A percentile compares a stretch with the other conserved stretches of the same genome.
Conservation (phyloP, 2,329 filamentous ascomycete species). For the Harringtonia aguacate region DNA sequence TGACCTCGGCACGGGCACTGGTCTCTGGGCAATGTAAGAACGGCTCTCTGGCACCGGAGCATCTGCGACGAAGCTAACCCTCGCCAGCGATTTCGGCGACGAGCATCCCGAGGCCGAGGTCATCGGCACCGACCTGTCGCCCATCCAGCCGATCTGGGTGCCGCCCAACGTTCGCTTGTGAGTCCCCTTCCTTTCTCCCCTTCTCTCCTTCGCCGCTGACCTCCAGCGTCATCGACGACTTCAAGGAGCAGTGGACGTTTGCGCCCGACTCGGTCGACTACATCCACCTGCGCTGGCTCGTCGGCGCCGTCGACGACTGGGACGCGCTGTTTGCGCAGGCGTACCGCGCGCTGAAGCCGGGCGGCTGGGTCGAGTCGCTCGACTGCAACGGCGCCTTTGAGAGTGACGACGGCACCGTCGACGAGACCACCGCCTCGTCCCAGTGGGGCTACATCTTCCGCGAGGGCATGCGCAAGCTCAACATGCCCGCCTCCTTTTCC, state of each 20-base stretch:
- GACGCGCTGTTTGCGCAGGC: conserved; percentile 35
- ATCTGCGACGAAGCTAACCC: no score
- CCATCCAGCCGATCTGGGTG: conserved; percentile 45
- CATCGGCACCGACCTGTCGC: conserved; percentile 44
- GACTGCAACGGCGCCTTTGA: conserved; percentile 12
- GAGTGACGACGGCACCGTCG: conserved; percentile 16
- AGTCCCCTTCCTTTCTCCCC: background rate
- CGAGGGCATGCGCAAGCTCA: background rate
- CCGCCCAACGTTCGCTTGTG: conserved; percentile 42
- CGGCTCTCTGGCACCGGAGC: no score
- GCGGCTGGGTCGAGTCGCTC: conserved; percentile 25
- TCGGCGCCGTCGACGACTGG: conserved; percentile 42
- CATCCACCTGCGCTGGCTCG: conserved; percentile 39
- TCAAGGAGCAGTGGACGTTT: conserved; percentile 38
- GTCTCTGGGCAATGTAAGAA: conserved; percentile 31
- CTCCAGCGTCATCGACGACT: conserved; percentile 44
- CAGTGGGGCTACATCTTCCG: conserved; percentile 11
- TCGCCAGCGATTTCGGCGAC: conserved; percentile 34
- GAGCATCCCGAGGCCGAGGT: conserved; percentile 31
- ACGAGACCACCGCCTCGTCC: conserved; percentile 11
- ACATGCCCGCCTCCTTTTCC: background rate
- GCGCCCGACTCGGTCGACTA: conserved; percentile 38
- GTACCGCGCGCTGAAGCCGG: conserved; percentile 39
- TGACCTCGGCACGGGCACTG: conserved; percentile 41
- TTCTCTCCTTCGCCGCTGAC: no score